A percentile compares a stretch with the other conserved stretches of the same genome.
Evolutionary conservation across 805 yeast species (phyloP).

Genomic region (Barnettozyma pratensis): DNA sequence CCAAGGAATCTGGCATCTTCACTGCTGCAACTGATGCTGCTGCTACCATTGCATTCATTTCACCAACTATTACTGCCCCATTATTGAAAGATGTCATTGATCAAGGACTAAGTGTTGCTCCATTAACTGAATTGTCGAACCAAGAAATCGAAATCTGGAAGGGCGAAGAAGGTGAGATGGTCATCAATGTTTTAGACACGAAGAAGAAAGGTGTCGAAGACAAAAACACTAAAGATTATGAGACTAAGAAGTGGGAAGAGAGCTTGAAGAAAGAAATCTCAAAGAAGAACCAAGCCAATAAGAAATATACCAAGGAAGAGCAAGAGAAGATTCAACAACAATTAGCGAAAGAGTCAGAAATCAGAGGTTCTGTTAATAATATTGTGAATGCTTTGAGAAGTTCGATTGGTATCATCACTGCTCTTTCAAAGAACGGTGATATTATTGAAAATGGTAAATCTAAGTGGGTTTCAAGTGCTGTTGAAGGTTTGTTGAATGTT

Average conservation of each 20-base stretch:
- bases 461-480: conserved; percentile 70
- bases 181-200: conserved; percentile 52
- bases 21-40: conserved; percentile 46
- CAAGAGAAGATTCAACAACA: conserved; percentile 57
- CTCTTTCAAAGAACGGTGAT: conserved; percentile 46
- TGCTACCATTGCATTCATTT: conserved; percentile 49
- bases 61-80: conserved; percentile 54
- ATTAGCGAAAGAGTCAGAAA: conserved; percentile 51
- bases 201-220: conserved; percentile 43
- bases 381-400: conserved; percentile 37
- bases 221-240: conserved; percentile 80
- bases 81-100: conserved; percentile 38
- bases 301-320: conserved; percentile 75
- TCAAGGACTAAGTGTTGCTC: conserved; percentile 31
- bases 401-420: conserved; percentile 46
- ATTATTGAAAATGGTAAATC: conserved; percentile 58
- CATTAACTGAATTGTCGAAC: conserved; percentile 32
- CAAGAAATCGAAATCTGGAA: conserved; percentile 60
- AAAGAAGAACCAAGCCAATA: conserved; percentile 40
- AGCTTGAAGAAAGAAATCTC: conserved; percentile 71
- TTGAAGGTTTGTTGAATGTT: conserved; percentile 42
- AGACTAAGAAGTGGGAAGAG: conserved; percentile 86
- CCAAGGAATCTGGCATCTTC: conserved; percentile 35
- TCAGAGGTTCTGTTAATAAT: conserved; percentile 43
- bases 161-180: conserved; percentile 65